Evolutionary conservation across 2,329 filamentous ascomycete genomes (phyloP), one percentile per base, ranked within the genome.

Genomic region (Ophiostoma quercus): DNA sequence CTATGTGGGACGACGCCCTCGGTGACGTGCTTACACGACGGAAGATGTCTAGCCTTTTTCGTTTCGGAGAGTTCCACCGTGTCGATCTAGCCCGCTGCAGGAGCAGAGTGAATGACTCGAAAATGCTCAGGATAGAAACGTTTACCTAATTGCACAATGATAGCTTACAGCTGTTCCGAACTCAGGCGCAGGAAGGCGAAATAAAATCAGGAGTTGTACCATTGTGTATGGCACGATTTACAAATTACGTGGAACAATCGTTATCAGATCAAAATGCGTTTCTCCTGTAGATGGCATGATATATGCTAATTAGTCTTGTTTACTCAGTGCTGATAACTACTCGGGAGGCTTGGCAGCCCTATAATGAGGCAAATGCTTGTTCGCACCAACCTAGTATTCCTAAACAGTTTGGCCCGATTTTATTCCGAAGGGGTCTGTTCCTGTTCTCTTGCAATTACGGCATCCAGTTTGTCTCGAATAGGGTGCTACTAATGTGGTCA

Each of bases 51-150:
- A 62, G 57, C 29, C 57, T 25, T 7, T 62, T 62, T 62, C 22
- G 25, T 16, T 34, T 62, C 57, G 29, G 29, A 32, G 2, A 32
- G 57, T 34, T 34, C 29, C 57, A 57, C 51, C n/a, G 16, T 34
- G 29, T n/a, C 34, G 11, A 75, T 62, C 57, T 9, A n/a, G 29
- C 57, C 57, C 25, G 12, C 22, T 6, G 29, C 22, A 34, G 2
- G 43, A 47, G 16, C 19, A n/a, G 11, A 6, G 19, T n/a, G 43
- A 47, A 29, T 62, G 57, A 62, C 57, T 62, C 57, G 57, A n/a
- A 29, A 62, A 4, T 12, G 25, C 12, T 7, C 1, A 22, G 2
- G 22, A 25, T 25, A 34, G 2, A 29, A 14, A 2, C 29, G 6
- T 34, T 34, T 34, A 34, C 29, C 25, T 3, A 25, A 57, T 57